These are phyloP conservation scores for Pseudoneurospora amorphoporcata DNA, from an alignment of 495 filamentous ascomycete genomes.

Conservation along the genomic window DNA sequence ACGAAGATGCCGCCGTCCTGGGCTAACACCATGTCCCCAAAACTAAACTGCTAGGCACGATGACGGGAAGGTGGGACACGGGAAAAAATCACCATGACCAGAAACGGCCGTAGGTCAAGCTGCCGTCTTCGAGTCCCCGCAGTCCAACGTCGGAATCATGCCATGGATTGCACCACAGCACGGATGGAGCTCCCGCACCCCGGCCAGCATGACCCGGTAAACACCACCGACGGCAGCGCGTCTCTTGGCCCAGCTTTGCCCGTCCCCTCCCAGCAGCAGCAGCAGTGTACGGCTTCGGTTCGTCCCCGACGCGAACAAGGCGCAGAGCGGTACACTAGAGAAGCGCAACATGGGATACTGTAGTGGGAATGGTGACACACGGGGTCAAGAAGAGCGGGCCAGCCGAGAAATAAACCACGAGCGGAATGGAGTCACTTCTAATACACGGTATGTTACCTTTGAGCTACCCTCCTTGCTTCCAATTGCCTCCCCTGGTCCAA, in stretches of 20 bases:
- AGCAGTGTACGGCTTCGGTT: background rate
- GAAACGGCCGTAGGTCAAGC: too few species aligned
- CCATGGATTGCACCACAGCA: background rate
- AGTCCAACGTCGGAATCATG: background rate
- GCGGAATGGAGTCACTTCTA: background rate
- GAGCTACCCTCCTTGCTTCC: background rate
- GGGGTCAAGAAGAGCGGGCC: background rate
- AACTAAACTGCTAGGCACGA: constrained; percentile 8
- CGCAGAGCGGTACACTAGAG: background rate
- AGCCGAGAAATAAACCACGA: background rate
- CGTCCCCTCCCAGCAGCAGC: background rate
- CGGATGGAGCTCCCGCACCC: background rate
- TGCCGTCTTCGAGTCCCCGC: background rate
- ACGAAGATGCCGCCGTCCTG: background rate
- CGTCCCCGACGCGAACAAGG: background rate
- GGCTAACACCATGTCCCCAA: background rate
- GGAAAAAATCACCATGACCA: too few species aligned
- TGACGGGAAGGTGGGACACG: constrained; percentile 1
- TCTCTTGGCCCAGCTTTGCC: background rate
- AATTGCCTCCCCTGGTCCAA: background rate
- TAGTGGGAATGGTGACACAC: background rate
- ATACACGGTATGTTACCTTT: too few species aligned
- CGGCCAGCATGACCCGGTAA: background rate
- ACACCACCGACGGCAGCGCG: background rate
- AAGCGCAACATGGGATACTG: background rate